Evolutionary conservation across 2,329 filamentous ascomycete genomes (phyloP).

Genomic region (Phaeomoniella chlamydospora): DNA sequence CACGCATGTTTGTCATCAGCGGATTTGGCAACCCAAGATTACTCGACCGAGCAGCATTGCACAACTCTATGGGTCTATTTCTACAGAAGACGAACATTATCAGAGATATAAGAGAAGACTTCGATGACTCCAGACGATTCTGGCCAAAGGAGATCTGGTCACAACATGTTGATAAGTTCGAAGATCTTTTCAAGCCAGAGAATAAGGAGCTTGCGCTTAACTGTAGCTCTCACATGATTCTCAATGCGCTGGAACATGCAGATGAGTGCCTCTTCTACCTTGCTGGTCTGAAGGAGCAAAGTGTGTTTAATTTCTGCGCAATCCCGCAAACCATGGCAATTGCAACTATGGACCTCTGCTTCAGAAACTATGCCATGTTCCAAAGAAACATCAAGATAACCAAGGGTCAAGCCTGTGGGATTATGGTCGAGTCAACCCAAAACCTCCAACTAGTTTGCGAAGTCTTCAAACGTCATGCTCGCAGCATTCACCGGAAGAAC

Average conservation of each 20-base stretch:
- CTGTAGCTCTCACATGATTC: slow-evolving; percentile 85
- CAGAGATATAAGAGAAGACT: slow-evolving; percentile 83
- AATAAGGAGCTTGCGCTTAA: slow-evolving; percentile 65
- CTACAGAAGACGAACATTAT: slow-evolving; percentile 99
- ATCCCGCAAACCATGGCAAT: slow-evolving; percentile 98
- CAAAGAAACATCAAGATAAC: slow-evolving; percentile 88
- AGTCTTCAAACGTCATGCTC: slow-evolving; percentile 63
- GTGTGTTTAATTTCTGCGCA: slow-evolving; percentile 96
- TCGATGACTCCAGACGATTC: slow-evolving; percentile 74
- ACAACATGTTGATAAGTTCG: slow-evolving; percentile 80
- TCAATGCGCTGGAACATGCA: slow-evolving; percentile 72
- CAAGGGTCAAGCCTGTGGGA: slow-evolving; percentile 78
- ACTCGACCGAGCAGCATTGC: slow-evolving; percentile 61
- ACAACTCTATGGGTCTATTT: slow-evolving; percentile 94
- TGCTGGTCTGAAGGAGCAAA: slow-evolving; percentile 86
- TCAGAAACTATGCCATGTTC: slow-evolving; percentile 80
- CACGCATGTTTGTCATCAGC: slow-evolving; percentile 75
- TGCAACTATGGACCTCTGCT: slow-evolving; percentile 79
- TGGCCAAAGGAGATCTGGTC: slow-evolving; percentile 96
- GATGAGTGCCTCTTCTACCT: slow-evolving; percentile 98
- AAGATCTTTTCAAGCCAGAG: slow-evolving; percentile 75
- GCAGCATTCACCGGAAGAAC: slow-evolving; percentile 84
- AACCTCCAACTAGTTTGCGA: slow-evolving; percentile 71
- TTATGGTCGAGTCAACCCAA: slow-evolving; percentile 89
- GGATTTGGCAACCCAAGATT: slow-evolving; percentile 77